Percentiles rank a stretch among this genome's conserved stretches.
phyloP scores from a whole-genome alignment of 768 basidiomycete species.

The Austroboletus eburneus region DNA sequence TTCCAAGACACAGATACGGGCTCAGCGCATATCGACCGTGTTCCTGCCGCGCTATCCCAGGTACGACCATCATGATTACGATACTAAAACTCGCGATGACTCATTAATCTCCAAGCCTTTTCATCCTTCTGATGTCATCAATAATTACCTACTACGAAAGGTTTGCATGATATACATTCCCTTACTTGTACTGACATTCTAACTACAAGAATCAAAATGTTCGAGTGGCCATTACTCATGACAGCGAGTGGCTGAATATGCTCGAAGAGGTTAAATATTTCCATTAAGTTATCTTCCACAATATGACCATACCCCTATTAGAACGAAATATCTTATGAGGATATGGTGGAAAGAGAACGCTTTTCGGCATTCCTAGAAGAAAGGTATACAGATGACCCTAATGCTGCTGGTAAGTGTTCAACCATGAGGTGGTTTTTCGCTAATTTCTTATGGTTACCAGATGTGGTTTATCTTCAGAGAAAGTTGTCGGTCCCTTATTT shows the following conservation, averaged over 20 bases:
- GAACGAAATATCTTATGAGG: not conserved
- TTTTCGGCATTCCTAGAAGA: not conserved
- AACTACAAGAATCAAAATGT: not conserved
- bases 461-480: not conserved
- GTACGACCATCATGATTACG: too few relatives aligned
- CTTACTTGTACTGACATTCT: too few relatives aligned
- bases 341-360: not conserved
- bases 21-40: too few relatives aligned
- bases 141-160: slow-evolving; percentile 6
- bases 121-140: slow-evolving; percentile 8
- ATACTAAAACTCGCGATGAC: too few relatives aligned
- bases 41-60: too few relatives aligned
- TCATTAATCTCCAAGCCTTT: not conserved
- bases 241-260: slow-evolving; percentile 11
- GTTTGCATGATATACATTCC: not conserved
- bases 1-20: too few relatives aligned
- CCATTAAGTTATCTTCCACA: not conserved
- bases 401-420: not conserved
- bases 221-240: slow-evolving; percentile 7
- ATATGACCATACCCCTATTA: not conserved
- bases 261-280: not conserved
- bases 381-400: not conserved
- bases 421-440: not conserved
- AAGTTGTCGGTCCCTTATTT: too few relatives aligned
- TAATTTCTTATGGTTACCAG: not conserved